phyloP scores from a whole-genome alignment of 192 early-diverging fungal species.

The Haplosporangium gracile region DNA sequence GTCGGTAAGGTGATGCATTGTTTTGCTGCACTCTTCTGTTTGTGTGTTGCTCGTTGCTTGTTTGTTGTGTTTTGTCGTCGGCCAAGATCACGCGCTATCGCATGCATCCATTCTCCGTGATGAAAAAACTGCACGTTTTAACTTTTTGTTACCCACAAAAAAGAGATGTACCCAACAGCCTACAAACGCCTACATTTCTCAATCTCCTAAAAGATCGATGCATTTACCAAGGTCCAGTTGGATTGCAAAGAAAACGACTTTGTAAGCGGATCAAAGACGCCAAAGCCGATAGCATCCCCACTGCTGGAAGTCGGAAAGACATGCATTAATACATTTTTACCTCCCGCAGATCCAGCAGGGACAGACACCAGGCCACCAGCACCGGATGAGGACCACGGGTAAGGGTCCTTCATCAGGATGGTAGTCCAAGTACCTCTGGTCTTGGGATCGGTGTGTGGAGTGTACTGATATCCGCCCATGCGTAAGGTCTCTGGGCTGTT shows the following conservation, averaged over 20 bases:
- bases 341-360: neutral
- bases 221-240: constrained; percentile 19
- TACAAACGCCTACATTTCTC: neutral
- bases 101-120: neutral
- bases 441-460: neutral
- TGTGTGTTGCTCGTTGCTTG: neutral
- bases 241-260: neutral
- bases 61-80: neutral
- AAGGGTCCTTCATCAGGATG: constrained; percentile 2
- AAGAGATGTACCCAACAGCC: neutral
- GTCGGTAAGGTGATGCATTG: neutral
- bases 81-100: neutral
- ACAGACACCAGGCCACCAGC: neutral
- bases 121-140: neutral
- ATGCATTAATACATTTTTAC: constrained; percentile 10
- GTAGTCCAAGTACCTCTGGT: constrained; percentile 22
- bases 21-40: neutral
- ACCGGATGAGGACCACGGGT: constrained; percentile 7
- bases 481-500: neutral
- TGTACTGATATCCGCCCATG: constrained; percentile 19
- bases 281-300: neutral
- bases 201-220: neutral
- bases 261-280: neutral
- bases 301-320: neutral
- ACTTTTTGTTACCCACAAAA: neutral